phyloP scores from a whole-genome alignment of 805 yeast species.

The Candida corydali region DNA sequence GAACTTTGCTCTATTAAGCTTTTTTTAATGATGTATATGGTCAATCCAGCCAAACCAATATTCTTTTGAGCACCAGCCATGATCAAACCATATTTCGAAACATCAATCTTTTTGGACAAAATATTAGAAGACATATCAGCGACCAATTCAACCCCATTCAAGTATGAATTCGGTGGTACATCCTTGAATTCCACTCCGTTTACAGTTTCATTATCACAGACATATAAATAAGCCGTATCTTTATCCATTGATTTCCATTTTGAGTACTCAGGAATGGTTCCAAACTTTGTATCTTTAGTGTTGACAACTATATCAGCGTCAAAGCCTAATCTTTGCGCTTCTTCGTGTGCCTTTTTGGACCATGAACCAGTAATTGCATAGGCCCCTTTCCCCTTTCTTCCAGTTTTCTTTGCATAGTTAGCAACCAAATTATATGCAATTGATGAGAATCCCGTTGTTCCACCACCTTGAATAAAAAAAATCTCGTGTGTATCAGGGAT shows the following conservation, averaged over 20 bases:
- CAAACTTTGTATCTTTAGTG: conserved; percentile 58
- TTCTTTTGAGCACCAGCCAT: conserved; percentile 99
- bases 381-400: conserved; percentile 74
- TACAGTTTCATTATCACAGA: conserved; percentile 97
- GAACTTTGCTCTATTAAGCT: conserved; percentile 63
- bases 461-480: conserved; percentile 96
- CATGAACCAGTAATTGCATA: conserved; percentile 91
- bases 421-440: conserved; percentile 80
- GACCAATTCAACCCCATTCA: conserved; percentile 72
- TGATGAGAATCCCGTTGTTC: conserved; percentile 92
- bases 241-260: conserved; percentile 57
- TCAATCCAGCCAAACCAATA: conserved; percentile 94
- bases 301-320: conserved; percentile 68
- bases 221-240: conserved; percentile 81
- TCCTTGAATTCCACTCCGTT: conserved; percentile 79
- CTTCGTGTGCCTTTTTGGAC: conserved; percentile 86
- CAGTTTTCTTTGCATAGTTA: conserved; percentile 64
- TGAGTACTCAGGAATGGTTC: conserved; percentile 58
- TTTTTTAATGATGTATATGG: conserved; percentile 87
- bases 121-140: conserved; percentile 96
- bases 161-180: conserved; percentile 49
- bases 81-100: conserved; percentile 79
- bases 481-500: conserved; percentile 94
- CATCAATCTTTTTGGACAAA: conserved; percentile 75
- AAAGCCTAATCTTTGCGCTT: conserved; percentile 78